Base-by-base conservation (phyloP, 2,329 filamentous ascomycete genomes). In the Monosporascus sp. region DNA sequence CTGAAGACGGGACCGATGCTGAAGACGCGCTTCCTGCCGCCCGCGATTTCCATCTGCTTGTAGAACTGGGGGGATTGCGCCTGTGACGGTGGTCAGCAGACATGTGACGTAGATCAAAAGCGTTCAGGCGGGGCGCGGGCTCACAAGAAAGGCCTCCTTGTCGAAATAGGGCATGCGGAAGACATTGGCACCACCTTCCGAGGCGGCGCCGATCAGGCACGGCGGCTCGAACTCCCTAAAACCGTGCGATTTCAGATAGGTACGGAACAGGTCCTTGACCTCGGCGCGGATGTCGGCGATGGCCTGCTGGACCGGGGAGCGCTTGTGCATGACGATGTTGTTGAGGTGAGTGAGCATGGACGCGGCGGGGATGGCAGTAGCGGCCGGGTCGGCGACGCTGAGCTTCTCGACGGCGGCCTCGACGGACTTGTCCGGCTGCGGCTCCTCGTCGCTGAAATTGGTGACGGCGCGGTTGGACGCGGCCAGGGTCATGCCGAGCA, bases 131-230 rank as follows among this genome's bases (percentile, higher is more conserved):
- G 27, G 11, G 27, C 3, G 27, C 9, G 3, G 4, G 27, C 9
- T 31, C 11, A 43, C 39, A 22, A 94, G 78, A 68, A 78, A 94
- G 1, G 90, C 93, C 60, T 87, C 83, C 66, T 87, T 83, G 61
- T 88, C 89, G 70, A 97, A 97, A 74, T 97, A 97, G 44, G 87
- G 86, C 62, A 97, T 78, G 63, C 87, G 81, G 72, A 99, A 97
- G 41, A 97, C 93, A 68, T 93, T 95, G 61, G 86, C 86, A 60
- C 94, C 94, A 64, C 94, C 93, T 74, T 99, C 94, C 4, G 90
- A 94, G 5, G 94, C 89, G 15, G 93, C 88, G 49, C 88, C 92
- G 52, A 96, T 89, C 44, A 99, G 78, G 70, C 91, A 93, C 9
- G 94, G 91, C 2, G 92, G 89, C 70, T 96, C 90, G 65, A 97